Conservation (phyloP, 169 alveolate genomes). For the Babesia caballi region DNA sequence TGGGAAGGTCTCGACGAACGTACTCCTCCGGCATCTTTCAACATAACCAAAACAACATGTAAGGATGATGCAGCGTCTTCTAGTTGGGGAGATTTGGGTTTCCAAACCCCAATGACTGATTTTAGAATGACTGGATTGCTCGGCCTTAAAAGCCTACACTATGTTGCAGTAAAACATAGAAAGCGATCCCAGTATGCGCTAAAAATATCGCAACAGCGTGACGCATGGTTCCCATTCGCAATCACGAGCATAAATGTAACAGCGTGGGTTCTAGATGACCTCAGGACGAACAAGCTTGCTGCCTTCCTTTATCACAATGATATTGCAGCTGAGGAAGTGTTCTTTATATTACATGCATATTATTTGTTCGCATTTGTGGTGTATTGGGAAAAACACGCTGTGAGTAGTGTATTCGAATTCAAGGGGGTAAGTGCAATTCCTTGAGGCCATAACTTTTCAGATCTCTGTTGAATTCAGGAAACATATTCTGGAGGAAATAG, state of each 20-base stretch:
- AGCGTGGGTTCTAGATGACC: slow-evolving; percentile 54
- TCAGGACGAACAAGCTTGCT: slow-evolving; percentile 22
- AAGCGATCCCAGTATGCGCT: slow-evolving; percentile 8
- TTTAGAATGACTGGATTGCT: slow-evolving; percentile 63
- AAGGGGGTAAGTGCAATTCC: slow-evolving; percentile 11
- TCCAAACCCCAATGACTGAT: slow-evolving; percentile 61
- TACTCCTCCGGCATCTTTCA: slow-evolving; percentile 38
- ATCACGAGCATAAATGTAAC: slow-evolving; percentile 64
- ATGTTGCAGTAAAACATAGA: slow-evolving; percentile 15
- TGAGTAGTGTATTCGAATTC: slow-evolving; percentile 28
- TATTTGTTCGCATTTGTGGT: slow-evolving; percentile 45
- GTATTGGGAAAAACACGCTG: slow-evolving; percentile 9
- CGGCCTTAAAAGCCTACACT: slow-evolving; percentile 44
- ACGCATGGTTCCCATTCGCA: slow-evolving; percentile 63
- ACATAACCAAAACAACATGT: slow-evolving; percentile 20
- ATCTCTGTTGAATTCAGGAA: background rate
- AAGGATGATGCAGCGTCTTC: background rate
- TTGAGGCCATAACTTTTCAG: background rate
- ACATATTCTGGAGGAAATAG: background rate
- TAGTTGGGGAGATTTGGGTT: slow-evolving; percentile 68
- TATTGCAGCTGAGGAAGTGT: slow-evolving; percentile 8
- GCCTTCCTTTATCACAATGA: slow-evolving; percentile 43
- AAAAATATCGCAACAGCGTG: background rate
- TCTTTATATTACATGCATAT: slow-evolving; percentile 35
- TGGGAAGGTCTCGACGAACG: slow-evolving; percentile 51